phyloP scores from a whole-genome alignment of 441 rosid genomes.

The Isatis lusitanica region DNA sequence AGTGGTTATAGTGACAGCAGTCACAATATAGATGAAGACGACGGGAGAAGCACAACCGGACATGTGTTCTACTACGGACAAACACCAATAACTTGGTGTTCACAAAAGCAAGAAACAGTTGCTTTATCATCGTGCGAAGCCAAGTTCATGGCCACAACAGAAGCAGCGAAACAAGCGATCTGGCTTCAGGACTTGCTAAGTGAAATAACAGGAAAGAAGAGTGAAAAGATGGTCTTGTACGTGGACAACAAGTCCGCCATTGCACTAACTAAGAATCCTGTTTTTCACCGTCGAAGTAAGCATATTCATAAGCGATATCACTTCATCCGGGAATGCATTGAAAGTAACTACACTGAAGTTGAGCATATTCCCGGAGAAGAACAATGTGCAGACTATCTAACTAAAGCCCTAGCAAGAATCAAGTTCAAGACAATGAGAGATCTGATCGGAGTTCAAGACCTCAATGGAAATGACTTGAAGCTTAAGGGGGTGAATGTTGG shows the following conservation, averaged over 20 bases:
- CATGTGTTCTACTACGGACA: neutral
- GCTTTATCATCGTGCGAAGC: neutral
- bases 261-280: neutral
- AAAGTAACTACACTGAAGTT: neutral
- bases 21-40: neutral
- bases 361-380: neutral
- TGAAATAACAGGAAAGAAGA: neutral
- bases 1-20: neutral
- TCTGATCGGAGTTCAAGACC: neutral
- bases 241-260: neutral
- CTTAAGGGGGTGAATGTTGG: neutral
- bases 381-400: neutral
- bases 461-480: neutral
- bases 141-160: neutral
- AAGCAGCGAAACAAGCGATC: neutral
- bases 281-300: neutral
- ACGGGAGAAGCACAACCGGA: neutral
- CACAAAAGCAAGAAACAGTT: neutral
- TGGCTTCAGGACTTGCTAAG: neutral
- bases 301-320: neutral
- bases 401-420: neutral
- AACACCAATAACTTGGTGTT: neutral
- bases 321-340: neutral
- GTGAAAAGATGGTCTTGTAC: neutral
- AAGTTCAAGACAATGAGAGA: neutral